Conservation (phyloP, 169 alveolate genomes). For the Pseudocohnilembus persalinus region DNA sequence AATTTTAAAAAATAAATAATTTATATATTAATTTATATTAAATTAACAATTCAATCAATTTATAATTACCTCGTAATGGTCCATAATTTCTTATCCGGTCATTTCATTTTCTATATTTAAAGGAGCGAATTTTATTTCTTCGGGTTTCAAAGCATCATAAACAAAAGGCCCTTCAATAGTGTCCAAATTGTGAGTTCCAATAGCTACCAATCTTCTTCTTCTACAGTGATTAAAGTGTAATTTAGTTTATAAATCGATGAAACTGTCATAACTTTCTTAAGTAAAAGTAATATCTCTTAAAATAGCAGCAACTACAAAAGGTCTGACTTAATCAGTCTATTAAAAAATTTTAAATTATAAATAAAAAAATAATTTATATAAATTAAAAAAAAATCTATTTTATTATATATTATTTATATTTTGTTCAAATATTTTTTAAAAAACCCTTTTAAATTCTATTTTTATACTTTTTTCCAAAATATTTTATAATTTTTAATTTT, state of each 20-base stretch:
- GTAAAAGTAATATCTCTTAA: slow-evolving; percentile 91
- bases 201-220: slow-evolving; percentile 92
- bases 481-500: too few relatives aligned
- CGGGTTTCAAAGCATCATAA: slow-evolving; percentile 90
- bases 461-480: too few relatives aligned
- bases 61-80: slow-evolving; percentile 43
- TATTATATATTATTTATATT: too few relatives aligned
- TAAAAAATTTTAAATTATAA: too few relatives aligned
- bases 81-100: slow-evolving; percentile 83
- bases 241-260: slow-evolving; percentile 96
- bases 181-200: slow-evolving; percentile 97
- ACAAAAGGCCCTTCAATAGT: slow-evolving; percentile 90
- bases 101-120: slow-evolving; percentile 85
- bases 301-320: slow-evolving; percentile 94
- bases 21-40: too few relatives aligned
- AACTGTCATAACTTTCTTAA: slow-evolving; percentile 88
- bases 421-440: too few relatives aligned
- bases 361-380: too few relatives aligned
- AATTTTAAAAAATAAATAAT: too few relatives aligned
- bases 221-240: slow-evolving; percentile 97
- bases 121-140: slow-evolving; percentile 91
- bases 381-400: too few relatives aligned
- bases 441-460: too few relatives aligned
- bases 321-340: slow-evolving; percentile 72
- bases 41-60: too few relatives aligned